phyloP scores from a whole-genome alignment of 2,329 filamentous ascomycete species.

The Grosmannia clavigera region DNA sequence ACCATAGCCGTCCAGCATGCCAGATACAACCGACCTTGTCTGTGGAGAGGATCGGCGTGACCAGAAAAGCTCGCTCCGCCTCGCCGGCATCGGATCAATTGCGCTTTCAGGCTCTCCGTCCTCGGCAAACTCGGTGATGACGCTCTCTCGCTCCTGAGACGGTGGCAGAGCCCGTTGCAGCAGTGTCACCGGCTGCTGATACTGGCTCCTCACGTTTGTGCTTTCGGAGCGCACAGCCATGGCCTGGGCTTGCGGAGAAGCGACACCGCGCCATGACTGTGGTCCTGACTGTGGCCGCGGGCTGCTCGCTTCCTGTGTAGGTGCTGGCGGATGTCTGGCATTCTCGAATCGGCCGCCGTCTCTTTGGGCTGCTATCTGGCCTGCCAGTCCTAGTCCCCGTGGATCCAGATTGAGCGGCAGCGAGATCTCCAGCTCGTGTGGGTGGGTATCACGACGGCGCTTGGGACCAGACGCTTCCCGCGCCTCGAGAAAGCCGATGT shows the following conservation, averaged over 20 bases:
- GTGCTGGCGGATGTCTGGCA: neutral
- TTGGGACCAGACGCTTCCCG: neutral
- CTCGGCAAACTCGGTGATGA: conserved; percentile 41
- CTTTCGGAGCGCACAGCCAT: neutral
- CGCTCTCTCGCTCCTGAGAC: conserved; percentile 25
- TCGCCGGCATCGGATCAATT: neutral
- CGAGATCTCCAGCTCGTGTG: neutral
- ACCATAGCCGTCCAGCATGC: neutral
- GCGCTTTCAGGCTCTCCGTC: conserved; percentile 23
- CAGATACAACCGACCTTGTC: neutral
- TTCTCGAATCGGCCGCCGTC: neutral
- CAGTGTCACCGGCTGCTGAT: neutral
- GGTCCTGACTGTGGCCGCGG: neutral
- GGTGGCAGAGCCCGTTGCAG: neutral
- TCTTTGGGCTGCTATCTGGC: neutral
- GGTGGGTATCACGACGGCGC: neutral
- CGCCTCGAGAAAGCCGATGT: no score
- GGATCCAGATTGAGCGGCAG: neutral
- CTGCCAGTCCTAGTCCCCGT: neutral
- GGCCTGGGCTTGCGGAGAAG: neutral
- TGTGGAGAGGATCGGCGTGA: neutral
- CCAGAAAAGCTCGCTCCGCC: neutral
- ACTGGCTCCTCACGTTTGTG: neutral
- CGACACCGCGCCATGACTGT: neutral
- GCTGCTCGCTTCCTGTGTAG: neutral